Conservation (phyloP, 2,329 filamentous ascomycete genomes). For the Zymoseptoria pseudotritici region DNA sequence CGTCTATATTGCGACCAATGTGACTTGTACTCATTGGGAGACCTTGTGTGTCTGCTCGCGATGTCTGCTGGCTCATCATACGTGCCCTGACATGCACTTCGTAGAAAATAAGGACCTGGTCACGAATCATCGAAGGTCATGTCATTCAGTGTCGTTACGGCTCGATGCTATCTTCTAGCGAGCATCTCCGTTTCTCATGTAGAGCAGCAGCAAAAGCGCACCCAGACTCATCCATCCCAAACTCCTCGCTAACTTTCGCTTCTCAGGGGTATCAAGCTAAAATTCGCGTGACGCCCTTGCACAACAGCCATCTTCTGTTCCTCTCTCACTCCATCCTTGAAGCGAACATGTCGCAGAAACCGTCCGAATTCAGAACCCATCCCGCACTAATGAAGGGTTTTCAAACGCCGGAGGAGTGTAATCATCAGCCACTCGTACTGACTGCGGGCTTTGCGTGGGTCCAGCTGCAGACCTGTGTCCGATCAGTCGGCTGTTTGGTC, state of each 20-base stretch:
- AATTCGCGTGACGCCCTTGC: not conserved
- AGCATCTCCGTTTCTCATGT: not conserved
- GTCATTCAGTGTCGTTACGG: not conserved
- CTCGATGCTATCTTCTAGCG: not conserved
- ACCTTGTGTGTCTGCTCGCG: no score
- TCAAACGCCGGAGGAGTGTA: slow-evolving; percentile 15
- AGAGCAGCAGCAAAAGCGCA: not conserved
- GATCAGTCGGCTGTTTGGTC: not conserved
- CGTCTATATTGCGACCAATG: no score
- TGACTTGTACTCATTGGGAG: no score
- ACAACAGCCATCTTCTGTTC: not conserved
- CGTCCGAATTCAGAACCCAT: not conserved
- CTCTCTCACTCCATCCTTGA: no score
- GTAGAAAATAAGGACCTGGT: not conserved
- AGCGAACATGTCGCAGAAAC: no score
- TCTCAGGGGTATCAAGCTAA: not conserved
- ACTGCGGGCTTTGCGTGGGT: slow-evolving; percentile 12
- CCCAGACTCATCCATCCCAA: not conserved
- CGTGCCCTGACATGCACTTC: no score
- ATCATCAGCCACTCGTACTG: slow-evolving; percentile 13
- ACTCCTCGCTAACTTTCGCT: not conserved
- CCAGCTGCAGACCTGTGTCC: slow-evolving; percentile 14
- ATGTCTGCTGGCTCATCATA: no score
- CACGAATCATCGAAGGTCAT: not conserved
- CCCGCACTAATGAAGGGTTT: slow-evolving; percentile 3